Evolutionary conservation across 805 yeast species (phyloP).

Genomic region (Torulaspora franciscae): DNA sequence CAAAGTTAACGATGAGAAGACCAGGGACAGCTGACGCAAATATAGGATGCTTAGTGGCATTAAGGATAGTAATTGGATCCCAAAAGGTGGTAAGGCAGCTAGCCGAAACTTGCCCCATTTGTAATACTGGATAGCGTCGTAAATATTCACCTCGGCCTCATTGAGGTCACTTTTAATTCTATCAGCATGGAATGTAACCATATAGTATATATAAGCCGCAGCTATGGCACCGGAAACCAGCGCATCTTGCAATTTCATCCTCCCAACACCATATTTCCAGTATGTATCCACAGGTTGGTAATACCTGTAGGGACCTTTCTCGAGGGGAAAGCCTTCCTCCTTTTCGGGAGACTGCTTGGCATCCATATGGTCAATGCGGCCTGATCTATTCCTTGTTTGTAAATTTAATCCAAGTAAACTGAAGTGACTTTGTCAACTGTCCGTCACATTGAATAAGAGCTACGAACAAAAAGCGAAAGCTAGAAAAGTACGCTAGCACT

Average conservation of each 20-base stretch:
- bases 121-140: slow-evolving; percentile 11
- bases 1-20: slow-evolving; percentile 13
- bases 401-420: not conserved
- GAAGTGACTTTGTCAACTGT: no score
- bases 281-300: slow-evolving; percentile 15
- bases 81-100: slow-evolving; percentile 21
- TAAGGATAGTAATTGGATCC: slow-evolving; percentile 23
- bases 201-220: slow-evolving; percentile 1
- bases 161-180: not conserved
- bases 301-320: slow-evolving; percentile 15
- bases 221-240: slow-evolving; percentile 4
- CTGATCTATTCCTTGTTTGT: not conserved
- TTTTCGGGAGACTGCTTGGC: not conserved
- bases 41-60: slow-evolving; percentile 5
- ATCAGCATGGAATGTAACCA: not conserved
- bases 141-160: slow-evolving; percentile 14
- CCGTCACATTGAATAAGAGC: no score
- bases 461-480: no score
- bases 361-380: not conserved
- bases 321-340: not conserved
- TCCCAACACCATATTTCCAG: slow-evolving; percentile 13
- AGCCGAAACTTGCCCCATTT: slow-evolving; percentile 18
- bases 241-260: slow-evolving; percentile 9
- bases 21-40: slow-evolving; percentile 17
- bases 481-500: no score